Evolutionary conservation across 73 alveolate species (phyloP), one percentile per base, ranked within the genome.

Genomic region (Symbiodinium natans): DNA sequence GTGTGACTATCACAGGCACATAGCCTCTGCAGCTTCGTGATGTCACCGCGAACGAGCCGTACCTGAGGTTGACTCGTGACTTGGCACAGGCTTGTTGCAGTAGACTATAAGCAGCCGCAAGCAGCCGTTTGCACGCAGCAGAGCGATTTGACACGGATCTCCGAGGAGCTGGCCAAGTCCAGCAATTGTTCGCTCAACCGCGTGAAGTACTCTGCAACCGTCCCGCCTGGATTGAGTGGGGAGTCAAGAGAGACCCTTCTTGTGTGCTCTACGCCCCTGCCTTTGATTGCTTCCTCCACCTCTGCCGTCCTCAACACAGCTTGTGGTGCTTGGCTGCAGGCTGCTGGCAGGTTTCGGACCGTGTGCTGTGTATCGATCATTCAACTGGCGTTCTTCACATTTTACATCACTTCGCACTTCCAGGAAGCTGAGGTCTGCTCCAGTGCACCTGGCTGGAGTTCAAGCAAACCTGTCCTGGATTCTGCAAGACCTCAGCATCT

Each of bases 391-490:
- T n/a, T n/a, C n/a, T n/a, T n/a, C n/a, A n/a, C n/a, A n/a, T n/a
- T n/a, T n/a, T n/a, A n/a, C n/a, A n/a, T n/a, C n/a, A n/a, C n/a
- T n/a, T n/a, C n/a, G n/a, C n/a, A n/a, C n/a, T n/a, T n/a, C n/a
- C n/a, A 17, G 10, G 63, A 48, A 48, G 27, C 77, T 59, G 10
- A 59, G 77, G 34, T 34, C 6, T 27, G 77, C 34, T 23, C 99
- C 99, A 99, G 99, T 99, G 99, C 34, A 99, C 99, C 92, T 99
- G 99, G 42, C 99, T 99, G 84, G 99, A 99, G 94, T 99, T 99
- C 99, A 99, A 99, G 68, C 99, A 99, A 82, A 92, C 98, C 68
- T 92, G 98, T 3, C 98, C 98, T 15, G 98, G 98, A 43, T 92
- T 74, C 83, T 92, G 83, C 31, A 92, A 29, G 39, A 92, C 98